phyloP scores from a whole-genome alignment of 1,139 yeast species.

The Blastobotrys elegans region DNA sequence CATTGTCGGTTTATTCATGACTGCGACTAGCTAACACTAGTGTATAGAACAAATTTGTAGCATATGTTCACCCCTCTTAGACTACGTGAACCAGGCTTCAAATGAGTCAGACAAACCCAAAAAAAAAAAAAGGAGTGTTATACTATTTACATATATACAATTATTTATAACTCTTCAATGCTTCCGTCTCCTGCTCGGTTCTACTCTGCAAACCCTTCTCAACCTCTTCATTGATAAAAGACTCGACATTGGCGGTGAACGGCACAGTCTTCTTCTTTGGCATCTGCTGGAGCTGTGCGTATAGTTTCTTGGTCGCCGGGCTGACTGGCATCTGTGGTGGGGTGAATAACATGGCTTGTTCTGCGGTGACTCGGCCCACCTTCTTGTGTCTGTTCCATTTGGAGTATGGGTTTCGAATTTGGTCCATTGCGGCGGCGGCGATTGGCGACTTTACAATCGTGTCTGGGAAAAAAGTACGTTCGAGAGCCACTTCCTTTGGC shows the following conservation, averaged over 20 bases:
- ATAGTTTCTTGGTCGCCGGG: conserved; percentile 34
- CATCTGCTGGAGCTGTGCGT: conserved; percentile 50
- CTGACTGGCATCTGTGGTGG: conserved; percentile 71
- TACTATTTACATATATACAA: neutral
- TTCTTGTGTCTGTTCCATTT: conserved; percentile 38
- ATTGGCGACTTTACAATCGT: conserved; percentile 62
- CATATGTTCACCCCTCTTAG: too few relatives aligned
- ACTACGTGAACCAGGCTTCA: too few relatives aligned
- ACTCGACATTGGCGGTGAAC: conserved; percentile 63
- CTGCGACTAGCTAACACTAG: too few relatives aligned
- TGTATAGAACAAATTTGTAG: too few relatives aligned
- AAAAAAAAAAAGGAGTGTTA: neutral
- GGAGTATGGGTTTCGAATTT: conserved; percentile 71
- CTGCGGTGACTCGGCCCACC: conserved; percentile 52
- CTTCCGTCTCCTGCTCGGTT: conserved; percentile 27
- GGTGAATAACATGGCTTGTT: conserved; percentile 57
- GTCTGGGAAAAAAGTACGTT: conserved; percentile 70
- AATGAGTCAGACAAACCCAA: neutral
- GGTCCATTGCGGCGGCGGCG: conserved; percentile 59
- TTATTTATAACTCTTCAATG: conserved; percentile 30
- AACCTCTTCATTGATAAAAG: conserved; percentile 52
- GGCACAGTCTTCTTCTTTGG: conserved; percentile 45
- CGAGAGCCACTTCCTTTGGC: conserved; percentile 53
- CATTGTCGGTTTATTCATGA: neutral
- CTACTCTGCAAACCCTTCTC: conserved; percentile 42